Evolutionary conservation across 2,329 filamentous ascomycete species (phyloP), one percentile per base, ranked within the genome.

Genomic region (Trichoderma afroharzianum): DNA sequence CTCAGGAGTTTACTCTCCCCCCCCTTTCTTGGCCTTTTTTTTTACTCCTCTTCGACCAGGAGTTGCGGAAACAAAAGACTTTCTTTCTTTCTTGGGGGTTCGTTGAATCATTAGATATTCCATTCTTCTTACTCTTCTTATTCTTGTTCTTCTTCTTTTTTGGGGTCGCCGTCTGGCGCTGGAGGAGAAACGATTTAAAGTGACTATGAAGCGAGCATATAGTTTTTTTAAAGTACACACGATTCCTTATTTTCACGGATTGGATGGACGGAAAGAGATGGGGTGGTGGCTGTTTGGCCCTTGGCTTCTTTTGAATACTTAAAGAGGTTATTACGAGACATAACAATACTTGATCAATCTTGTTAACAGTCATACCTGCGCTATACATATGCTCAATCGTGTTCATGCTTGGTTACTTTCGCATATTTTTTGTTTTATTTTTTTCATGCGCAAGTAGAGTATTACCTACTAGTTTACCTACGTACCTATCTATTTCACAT

Each of bases 401-500:
- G 24, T 53, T 21, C 24, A 30, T 28, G 8, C 21, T 28, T 43
- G 30, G 4, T 50, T 43, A 30, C 18, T 68, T 39, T 33, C 24
- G 57, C 33, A 43, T 58, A 33, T n/a, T 58, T 28, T 18, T 36
- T 43, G 9, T n/a, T 28, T 47, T 43, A 43, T 53, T 11, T 36
- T 36, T 57, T 69, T 36, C 14, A 26, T 36, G 67, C 39, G n/a
- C 50, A 68, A 26, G 28, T 53, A 39, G 30, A 32, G 39, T 57
- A 43, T 43, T 69, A 61, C 43, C 36, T 62, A 55, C 63, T 55
- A 24, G 8, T 53, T 53, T 24, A 53, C 63, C 63, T 66, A 67
- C 50, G 18, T 39, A 67, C 28, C 32, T 67, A 70, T 70, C 67
- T 70, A 70, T 63, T 32, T 28, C 43, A 33, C 59, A 36, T 18